Evolutionary conservation across 768 basidiomycete species (phyloP).

Genomic region (Phanerochaete carnosa): DNA sequence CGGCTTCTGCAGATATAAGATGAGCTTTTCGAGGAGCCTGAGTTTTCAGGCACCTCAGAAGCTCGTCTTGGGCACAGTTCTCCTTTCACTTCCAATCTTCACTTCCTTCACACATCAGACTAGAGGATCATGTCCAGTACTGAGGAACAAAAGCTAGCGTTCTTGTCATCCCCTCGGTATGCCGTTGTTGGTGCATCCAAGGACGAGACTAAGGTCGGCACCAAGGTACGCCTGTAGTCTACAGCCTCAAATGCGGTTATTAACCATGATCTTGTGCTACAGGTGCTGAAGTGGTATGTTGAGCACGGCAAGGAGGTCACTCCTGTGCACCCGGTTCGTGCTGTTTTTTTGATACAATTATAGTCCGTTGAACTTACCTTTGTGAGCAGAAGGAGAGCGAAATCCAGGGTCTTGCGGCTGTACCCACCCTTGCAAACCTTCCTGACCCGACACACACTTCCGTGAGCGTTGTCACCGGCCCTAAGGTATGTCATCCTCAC

Average conservation of each 20-base stretch:
- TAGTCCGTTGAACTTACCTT: not conserved
- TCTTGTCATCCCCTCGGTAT: conserved; percentile 59
- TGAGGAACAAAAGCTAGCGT: conserved; percentile 47
- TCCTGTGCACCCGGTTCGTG: conserved; percentile 70
- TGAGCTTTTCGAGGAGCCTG: not conserved
- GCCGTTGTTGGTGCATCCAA: conserved; percentile 86
- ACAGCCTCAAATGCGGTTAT: not conserved
- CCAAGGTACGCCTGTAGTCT: conserved; percentile 45
- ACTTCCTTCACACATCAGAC: not conserved
- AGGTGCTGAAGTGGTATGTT: conserved; percentile 82
- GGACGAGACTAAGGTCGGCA: conserved; percentile 75
- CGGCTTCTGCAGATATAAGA: not conserved
- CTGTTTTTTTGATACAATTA: not conserved
- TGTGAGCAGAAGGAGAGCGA: conserved; percentile 58
- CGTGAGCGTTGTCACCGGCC: conserved; percentile 75
- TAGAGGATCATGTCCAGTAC: conserved; percentile 19
- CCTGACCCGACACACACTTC: conserved; percentile 62
- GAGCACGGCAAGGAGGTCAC: conserved; percentile 54
- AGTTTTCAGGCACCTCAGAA: not conserved
- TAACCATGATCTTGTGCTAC: not conserved
- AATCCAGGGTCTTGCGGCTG: conserved; percentile 61
- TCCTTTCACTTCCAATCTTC: conserved; percentile 1
- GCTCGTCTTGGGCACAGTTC: not conserved
- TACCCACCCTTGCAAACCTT: conserved; percentile 55
- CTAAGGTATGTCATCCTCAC: conserved; percentile 45